These are phyloP conservation scores for Phytophthora multivora DNA, from an alignment of 352 stramenopile species.

Conservation along the genomic window DNA sequence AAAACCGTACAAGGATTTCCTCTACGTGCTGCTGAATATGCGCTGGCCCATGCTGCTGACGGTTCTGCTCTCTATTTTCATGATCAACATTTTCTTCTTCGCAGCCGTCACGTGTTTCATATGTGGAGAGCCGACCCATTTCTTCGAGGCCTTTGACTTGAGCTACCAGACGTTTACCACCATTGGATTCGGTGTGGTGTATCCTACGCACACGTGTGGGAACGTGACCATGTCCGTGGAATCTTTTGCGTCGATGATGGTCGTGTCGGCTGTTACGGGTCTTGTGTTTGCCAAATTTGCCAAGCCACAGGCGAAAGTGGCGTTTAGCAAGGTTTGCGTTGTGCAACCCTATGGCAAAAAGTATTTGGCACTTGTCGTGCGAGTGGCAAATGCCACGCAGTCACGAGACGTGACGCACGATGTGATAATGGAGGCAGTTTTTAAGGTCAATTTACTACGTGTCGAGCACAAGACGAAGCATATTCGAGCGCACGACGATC, in stretches of 20 bases:
- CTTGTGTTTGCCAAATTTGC: constrained; percentile 87
- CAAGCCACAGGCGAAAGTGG: constrained; percentile 76
- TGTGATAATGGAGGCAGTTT: constrained; percentile 84
- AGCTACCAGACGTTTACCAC: constrained; percentile 89
- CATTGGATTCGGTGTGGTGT: constrained; percentile 83
- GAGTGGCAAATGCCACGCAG: constrained; percentile 80
- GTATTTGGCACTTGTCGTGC: constrained; percentile 75
- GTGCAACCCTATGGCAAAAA: constrained; percentile 78
- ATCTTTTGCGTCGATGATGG: constrained; percentile 83
- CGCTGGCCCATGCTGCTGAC: constrained; percentile 73
- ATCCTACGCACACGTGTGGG: constrained; percentile 62
- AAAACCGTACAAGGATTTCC: constrained; percentile 80
- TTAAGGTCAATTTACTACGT: constrained; percentile 80
- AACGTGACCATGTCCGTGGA: constrained; percentile 79
- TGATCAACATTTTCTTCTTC: constrained; percentile 72
- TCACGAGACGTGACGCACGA: constrained; percentile 82
- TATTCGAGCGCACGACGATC: constrained; percentile 39
- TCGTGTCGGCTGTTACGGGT: constrained; percentile 79
- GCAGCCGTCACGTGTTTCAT: constrained; percentile 45
- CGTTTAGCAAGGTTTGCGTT: constrained; percentile 80
- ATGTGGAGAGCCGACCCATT: constrained; percentile 59
- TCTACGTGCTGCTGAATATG: constrained; percentile 86
- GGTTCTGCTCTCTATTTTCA: constrained; percentile 65
- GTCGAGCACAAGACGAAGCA: constrained; percentile 62
- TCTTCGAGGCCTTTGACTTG: constrained; percentile 71